A percentile compares a stretch with the other conserved stretches of the same genome.
Conservation (phyloP, 1,284 basidiomycete genomes). For the Puccinia horiana region DNA sequence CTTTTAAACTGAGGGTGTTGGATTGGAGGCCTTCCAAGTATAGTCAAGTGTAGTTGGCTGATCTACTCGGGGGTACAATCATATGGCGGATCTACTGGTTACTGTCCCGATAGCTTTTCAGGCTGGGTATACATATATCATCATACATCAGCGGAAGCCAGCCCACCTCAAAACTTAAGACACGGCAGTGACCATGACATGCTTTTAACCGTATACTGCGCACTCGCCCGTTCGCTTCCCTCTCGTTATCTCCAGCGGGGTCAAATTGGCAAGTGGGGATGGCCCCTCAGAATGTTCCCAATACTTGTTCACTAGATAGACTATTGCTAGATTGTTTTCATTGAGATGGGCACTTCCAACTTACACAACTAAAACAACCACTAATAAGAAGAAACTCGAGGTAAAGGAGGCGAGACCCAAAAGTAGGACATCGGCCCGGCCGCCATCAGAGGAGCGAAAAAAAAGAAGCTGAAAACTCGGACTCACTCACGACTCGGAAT, state of each 20-base stretch:
- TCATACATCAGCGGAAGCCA: not conserved
- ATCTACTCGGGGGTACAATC: slow-evolving; percentile 11
- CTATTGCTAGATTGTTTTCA: slow-evolving; percentile 7
- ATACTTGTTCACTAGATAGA: not conserved
- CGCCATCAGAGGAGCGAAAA: not conserved
- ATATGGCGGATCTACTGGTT: not conserved
- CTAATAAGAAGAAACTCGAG: not conserved
- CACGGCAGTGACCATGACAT: not conserved
- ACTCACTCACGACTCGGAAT: slow-evolving; percentile 8
- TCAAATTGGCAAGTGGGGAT: not conserved
- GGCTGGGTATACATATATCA: not conserved
- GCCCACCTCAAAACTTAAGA: not conserved
- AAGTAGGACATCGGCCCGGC: not conserved
- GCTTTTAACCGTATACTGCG: slow-evolving; percentile 11
- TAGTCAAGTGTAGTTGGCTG: not conserved
- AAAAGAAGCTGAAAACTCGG: too few species aligned
- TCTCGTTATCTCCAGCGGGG: slow-evolving; percentile 21
- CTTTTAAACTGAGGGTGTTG: slow-evolving; percentile 9
- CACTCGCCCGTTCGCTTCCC: not conserved
- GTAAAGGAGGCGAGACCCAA: not conserved
- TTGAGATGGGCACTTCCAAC: not conserved
- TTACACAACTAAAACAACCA: not conserved
- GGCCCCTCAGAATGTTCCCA: not conserved
- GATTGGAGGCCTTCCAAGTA: not conserved
- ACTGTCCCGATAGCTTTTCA: not conserved